phyloP scores from a whole-genome alignment of 306 rosid species.

The Vigna unguiculata region DNA sequence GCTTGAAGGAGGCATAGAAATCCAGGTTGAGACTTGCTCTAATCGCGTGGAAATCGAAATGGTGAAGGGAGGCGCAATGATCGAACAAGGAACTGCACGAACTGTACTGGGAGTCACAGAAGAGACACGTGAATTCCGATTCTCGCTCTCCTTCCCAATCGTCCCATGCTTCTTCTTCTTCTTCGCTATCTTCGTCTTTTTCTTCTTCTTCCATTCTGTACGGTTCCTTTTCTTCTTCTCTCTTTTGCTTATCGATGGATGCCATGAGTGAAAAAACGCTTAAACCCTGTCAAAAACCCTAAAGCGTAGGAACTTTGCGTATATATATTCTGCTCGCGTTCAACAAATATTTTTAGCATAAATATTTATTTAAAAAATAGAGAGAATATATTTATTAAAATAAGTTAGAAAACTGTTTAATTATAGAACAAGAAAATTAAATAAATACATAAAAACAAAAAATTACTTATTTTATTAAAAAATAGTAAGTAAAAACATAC shows the following conservation, averaged over 20 bases:
- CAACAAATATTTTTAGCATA: too few relatives aligned
- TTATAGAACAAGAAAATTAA: too few relatives aligned
- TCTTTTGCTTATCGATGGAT: constrained; percentile 30
- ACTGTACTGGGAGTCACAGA: constrained; percentile 66
- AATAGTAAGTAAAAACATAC: too few relatives aligned
- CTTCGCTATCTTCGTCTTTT: constrained; percentile 49
- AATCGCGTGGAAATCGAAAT: constrained; percentile 65
- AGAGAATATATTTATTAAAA: too few relatives aligned
- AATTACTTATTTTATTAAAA: too few relatives aligned
- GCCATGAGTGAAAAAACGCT: constrained; percentile 28
- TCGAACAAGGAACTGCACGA: constrained; percentile 58
- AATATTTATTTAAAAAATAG: too few relatives aligned
- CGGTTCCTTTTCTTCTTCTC: constrained; percentile 37
- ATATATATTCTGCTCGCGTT: background rate
- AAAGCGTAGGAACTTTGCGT: background rate
- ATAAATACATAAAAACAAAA: too few relatives aligned
- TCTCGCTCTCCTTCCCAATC: constrained; percentile 67
- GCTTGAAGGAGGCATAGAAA: constrained; percentile 81
- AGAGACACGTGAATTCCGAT: constrained; percentile 62
- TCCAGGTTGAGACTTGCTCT: constrained; percentile 57
- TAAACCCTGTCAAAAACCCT: constrained; percentile 54
- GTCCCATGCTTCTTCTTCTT: constrained; percentile 54
- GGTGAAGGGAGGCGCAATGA: constrained; percentile 69
- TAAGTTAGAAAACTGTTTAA: too few relatives aligned
- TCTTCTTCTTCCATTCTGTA: constrained; percentile 40